Evolutionary conservation across 2,329 filamentous ascomycete genomes (phyloP), one percentile per base, ranked within the genome.

Genomic region (Apiospora kogelbergensis): DNA sequence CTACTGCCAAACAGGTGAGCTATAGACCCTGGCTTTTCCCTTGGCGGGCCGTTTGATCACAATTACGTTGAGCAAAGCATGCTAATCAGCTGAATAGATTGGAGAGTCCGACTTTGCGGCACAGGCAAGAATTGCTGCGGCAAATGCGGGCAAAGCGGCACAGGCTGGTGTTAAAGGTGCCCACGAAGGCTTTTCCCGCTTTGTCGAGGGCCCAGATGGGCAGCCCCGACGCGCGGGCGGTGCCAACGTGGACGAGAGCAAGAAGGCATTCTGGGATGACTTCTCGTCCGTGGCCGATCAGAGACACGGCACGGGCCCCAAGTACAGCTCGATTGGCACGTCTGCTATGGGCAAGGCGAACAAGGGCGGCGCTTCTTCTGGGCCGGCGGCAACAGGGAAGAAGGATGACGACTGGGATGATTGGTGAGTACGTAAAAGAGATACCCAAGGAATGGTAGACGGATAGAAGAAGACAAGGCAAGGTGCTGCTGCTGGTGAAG

Each of bases 181-280:
- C 0, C 91, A 93, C 68, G 92, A 96, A 9, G 88, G 90, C 48
- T 91, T 98, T 82, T 93, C 86, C 78, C 90, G 91, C 66, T 98
- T 98, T 76, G 94, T 98, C 67, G 96, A 98, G 78, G 93, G 92
- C 3, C 86, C 87, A 20, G 76, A 82, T 57, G 74, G 76, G 67
- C 67, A 63, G 64, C 33, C 60, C 73, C 70, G 72, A 74, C 72
- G 41, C 80, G 78, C 65, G 76, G 81, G 68, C 9, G 77, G 80
- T 68, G 81, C 77, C 67, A 83, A 80, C 68, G 75, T 89, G 66
- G 85, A 90, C 76, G 85, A 84, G 86, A 91, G 79, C 87, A 92
- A 91, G 80, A 91, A 91, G 78, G 91, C 93, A 73, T 97, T 97
- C 81, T 98, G 95, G 95, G 95, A 97, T 78, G 91, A 92, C 74